A percentile compares a stretch with the other conserved stretches of the same genome.
phyloP scores from a whole-genome alignment of 345 rosid genomes.

The Eutrema japonicum region DNA sequence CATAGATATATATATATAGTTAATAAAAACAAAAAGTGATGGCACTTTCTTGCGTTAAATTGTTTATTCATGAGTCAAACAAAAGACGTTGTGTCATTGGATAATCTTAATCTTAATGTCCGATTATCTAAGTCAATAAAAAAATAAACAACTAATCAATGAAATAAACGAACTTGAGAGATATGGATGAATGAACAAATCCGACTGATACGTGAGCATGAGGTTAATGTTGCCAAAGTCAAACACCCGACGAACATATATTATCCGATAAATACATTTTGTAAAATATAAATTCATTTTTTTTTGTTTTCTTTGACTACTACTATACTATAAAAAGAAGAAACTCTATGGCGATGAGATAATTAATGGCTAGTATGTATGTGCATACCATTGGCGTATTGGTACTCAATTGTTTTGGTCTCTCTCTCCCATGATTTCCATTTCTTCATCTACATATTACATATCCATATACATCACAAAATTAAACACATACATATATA shows the following conservation, averaged over 20 bases:
- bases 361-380: constrained; percentile 1
- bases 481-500: neutral
- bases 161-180: constrained; percentile 2
- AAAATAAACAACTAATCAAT: constrained; percentile 5
- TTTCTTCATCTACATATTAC: constrained; percentile 70
- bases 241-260: neutral
- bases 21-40: neutral
- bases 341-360: neutral
- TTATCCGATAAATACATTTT: no score
- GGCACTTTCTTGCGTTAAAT: constrained; percentile 3
- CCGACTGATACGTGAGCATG: constrained; percentile 25
- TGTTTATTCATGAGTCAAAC: constrained; percentile 36
- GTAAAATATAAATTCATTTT: neutral
- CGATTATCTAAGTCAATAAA: constrained; percentile 3
- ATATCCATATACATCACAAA: constrained; percentile 15
- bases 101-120: constrained; percentile 8
- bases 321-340: neutral
- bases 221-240: constrained; percentile 31
- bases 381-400: constrained; percentile 69
- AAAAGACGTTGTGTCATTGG: constrained; percentile 14
- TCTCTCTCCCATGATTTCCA: constrained; percentile 91
- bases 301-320: constrained; percentile 4
- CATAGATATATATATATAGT: neutral
- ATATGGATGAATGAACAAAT: constrained; percentile 8
- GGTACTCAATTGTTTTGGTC: constrained; percentile 80